Conservation (phyloP, 805 yeast genomes). For the Candida railenensis region DNA sequence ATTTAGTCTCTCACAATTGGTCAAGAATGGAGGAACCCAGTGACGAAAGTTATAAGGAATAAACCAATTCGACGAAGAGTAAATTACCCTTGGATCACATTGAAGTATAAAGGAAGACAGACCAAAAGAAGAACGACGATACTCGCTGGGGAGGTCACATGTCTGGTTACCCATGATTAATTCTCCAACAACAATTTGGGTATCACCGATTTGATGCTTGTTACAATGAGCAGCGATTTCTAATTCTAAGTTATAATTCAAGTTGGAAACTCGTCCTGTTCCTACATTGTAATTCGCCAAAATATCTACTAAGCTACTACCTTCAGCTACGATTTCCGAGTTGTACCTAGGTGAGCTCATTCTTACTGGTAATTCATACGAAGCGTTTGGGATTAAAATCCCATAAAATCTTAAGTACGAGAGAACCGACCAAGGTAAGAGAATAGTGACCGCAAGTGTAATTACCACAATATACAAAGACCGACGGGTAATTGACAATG, state of each 20-base stretch:
- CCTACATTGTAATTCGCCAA: neutral
- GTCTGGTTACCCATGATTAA: neutral
- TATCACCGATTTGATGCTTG: neutral
- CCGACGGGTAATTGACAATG: conserved; percentile 1
- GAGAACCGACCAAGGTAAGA: conserved; percentile 34
- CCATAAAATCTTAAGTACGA: conserved; percentile 36
- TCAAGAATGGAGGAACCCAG: conserved; percentile 36
- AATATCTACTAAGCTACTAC: neutral
- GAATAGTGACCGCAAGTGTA: conserved; percentile 22
- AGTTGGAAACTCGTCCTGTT: neutral
- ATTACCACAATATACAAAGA: conserved; percentile 5
- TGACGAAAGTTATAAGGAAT: conserved; percentile 36
- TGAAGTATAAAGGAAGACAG: conserved; percentile 16
- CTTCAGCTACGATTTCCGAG: neutral
- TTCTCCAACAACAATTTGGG: neutral
- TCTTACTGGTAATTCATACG: conserved; percentile 2
- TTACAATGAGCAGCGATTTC: neutral
- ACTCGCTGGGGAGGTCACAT: neutral
- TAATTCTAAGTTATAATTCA: neutral
- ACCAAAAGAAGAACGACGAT: no score
- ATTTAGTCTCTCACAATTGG: conserved; percentile 12
- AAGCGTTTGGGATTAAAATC: conserved; percentile 28
- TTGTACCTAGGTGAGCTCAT: no score
- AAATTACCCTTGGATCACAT: conserved; percentile 31
- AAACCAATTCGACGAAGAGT: conserved; percentile 27